A percentile compares a stretch with the other conserved stretches of the same genome.
Conservation (phyloP, 169 alveolate species). For the Plasmodium cynomolgi region DNA sequence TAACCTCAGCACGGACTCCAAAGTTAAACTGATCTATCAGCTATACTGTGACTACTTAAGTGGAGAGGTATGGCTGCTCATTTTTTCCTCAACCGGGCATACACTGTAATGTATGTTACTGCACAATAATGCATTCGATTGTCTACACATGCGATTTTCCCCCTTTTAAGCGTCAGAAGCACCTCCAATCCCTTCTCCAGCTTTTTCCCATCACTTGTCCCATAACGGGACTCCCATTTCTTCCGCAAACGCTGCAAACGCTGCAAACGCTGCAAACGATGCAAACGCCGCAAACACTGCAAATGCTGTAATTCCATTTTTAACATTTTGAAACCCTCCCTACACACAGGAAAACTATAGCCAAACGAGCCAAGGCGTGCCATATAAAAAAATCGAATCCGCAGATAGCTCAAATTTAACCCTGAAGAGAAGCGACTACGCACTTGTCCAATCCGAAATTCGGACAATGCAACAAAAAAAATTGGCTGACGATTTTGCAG, state of each 20-base stretch:
- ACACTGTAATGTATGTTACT: background rate
- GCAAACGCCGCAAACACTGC: background rate
- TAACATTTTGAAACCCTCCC: background rate
- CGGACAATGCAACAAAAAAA: background rate
- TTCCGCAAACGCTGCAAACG: background rate
- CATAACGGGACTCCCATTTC: background rate
- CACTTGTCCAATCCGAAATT: slow-evolving; percentile 44
- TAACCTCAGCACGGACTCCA: background rate
- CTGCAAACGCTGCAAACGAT: background rate
- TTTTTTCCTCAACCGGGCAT: background rate
- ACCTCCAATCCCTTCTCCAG: background rate
- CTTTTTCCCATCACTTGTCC: background rate
- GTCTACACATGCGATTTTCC: background rate
- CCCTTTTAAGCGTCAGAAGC: background rate
- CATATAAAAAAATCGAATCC: slow-evolving; percentile 28
- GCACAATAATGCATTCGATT: background rate
- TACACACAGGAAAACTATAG: slow-evolving; percentile 9
- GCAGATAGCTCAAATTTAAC: background rate
- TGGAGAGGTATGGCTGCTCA: background rate
- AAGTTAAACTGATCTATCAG: slow-evolving; percentile 6
- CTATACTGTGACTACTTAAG: slow-evolving; percentile 31
- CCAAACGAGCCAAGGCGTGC: slow-evolving; percentile 21
- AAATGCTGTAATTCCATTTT: background rate
- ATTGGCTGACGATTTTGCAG: slow-evolving; percentile 8
- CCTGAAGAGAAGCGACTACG: slow-evolving; percentile 11